These are phyloP conservation scores for Penicillium mononematosum DNA, from an alignment of 495 filamentous ascomycete species.

Conservation along the genomic window DNA sequence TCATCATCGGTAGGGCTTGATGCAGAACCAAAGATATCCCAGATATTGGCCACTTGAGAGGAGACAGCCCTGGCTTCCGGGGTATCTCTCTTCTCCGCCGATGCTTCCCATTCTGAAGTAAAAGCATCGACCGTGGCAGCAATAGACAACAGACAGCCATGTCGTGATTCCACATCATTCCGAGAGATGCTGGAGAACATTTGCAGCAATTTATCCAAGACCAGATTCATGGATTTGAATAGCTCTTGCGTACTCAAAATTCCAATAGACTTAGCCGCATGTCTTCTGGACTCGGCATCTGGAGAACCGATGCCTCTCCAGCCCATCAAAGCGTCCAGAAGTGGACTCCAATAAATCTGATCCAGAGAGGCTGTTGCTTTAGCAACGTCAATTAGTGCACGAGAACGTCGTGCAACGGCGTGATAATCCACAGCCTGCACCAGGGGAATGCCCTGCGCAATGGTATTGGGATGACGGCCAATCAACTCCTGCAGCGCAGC, in stretches of 20 bases:
- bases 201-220: conserved; percentile 41
- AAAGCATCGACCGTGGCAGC: conserved; percentile 44
- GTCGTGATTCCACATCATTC: conserved; percentile 64
- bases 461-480: conserved; percentile 83
- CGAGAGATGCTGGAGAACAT: conserved; percentile 49
- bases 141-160: conserved; percentile 65
- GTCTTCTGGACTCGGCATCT: conserved; percentile 68
- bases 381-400: conserved; percentile 76
- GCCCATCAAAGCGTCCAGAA: conserved; percentile 68
- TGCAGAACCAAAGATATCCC: conserved; percentile 42
- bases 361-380: conserved; percentile 62
- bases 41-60: conserved; percentile 31
- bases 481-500: conserved; percentile 93
- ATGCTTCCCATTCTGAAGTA: conserved; percentile 16
- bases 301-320: conserved; percentile 84
- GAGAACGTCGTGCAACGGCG: conserved; percentile 79
- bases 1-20: conserved; percentile 42
- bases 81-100: conserved; percentile 11
- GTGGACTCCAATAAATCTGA: conserved; percentile 64
- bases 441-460: conserved; percentile 74
- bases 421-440: conserved; percentile 93
- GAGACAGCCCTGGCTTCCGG: conserved; percentile 24
- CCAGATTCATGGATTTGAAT: conserved; percentile 32
- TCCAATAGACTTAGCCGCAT: conserved; percentile 69
- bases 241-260: conserved; percentile 44